A percentile compares a stretch with the other conserved stretches of the same genome.
Evolutionary conservation across 768 basidiomycete species (phyloP).

Genomic region (Lentinula raphanica): DNA sequence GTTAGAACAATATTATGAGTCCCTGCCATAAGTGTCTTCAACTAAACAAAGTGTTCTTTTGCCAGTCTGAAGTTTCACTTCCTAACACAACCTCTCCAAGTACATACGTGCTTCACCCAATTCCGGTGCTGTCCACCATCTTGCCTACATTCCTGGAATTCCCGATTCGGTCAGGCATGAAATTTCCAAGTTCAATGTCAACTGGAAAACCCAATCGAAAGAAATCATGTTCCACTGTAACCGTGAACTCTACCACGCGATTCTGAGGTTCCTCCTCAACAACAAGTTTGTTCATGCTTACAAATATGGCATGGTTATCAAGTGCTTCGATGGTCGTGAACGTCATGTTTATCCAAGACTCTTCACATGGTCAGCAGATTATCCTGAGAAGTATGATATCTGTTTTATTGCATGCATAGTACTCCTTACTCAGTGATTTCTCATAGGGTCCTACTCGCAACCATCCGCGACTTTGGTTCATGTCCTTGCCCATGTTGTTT

Average conservation of each 20-base stretch:
- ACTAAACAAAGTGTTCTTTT: too few relatives aligned
- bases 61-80: too few relatives aligned
- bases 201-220: slow-evolving; percentile 7
- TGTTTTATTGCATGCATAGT: neutral
- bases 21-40: too few relatives aligned
- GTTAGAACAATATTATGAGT: too few relatives aligned
- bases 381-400: slow-evolving; percentile 31
- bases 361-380: slow-evolving; percentile 31
- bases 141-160: neutral
- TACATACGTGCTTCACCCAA: slow-evolving; percentile 25
- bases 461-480: slow-evolving; percentile 17
- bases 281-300: neutral
- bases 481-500: slow-evolving; percentile 26
- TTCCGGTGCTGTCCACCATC: neutral
- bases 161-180: neutral
- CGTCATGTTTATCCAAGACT: slow-evolving; percentile 26
- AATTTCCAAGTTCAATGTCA: slow-evolving; percentile 1
- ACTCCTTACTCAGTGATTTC: neutral
- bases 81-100: too few relatives aligned
- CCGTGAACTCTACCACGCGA: slow-evolving; percentile 25
- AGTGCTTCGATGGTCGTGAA: slow-evolving; percentile 23
- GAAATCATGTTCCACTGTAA: slow-evolving; percentile 24
- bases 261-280: slow-evolving; percentile 20
- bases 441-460: slow-evolving; percentile 19
- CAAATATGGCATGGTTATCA: slow-evolving; percentile 23